Conservation (phyloP, 345 rosid genomes). For the Rhizophora apiculata region DNA sequence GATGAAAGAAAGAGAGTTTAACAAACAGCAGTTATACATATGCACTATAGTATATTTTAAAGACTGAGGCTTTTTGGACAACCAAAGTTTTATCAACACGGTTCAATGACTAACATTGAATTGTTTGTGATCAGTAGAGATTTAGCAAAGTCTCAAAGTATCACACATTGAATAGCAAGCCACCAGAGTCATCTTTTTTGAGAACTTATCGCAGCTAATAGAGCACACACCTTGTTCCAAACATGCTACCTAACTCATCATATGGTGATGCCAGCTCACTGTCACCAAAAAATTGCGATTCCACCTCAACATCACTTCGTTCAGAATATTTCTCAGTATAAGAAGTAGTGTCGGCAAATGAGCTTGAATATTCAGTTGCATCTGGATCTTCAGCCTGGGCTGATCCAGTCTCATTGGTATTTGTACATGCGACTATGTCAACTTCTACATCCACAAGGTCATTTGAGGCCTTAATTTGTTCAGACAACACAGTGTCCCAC, state of each 20-base stretch:
- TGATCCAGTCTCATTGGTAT: slow-evolving; percentile 25
- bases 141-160: too few relatives aligned
- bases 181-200: background rate
- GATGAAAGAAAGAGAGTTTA: slow-evolving; percentile 7
- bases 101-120: background rate
- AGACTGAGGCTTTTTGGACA: background rate
- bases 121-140: background rate
- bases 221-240: slow-evolving; percentile 52
- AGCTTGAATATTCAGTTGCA: slow-evolving; percentile 85
- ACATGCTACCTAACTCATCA: slow-evolving; percentile 49
- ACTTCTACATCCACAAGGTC: slow-evolving; percentile 48
- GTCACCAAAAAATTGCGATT: slow-evolving; percentile 60
- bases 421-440: slow-evolving; percentile 19
- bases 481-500: slow-evolving; percentile 23
- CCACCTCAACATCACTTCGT: slow-evolving; percentile 72
- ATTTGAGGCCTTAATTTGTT: slow-evolving; percentile 21
- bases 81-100: background rate
- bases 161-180: too few relatives aligned
- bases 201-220: background rate
- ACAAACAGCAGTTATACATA: background rate
- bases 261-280: slow-evolving; percentile 49
- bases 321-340: slow-evolving; percentile 45
- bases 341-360: slow-evolving; percentile 66
- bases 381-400: slow-evolving; percentile 55
- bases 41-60: background rate